Evolutionary conservation across 176 grass and related monocot species (phyloP).

Genomic region (Tillandsia leiboldiana): DNA sequence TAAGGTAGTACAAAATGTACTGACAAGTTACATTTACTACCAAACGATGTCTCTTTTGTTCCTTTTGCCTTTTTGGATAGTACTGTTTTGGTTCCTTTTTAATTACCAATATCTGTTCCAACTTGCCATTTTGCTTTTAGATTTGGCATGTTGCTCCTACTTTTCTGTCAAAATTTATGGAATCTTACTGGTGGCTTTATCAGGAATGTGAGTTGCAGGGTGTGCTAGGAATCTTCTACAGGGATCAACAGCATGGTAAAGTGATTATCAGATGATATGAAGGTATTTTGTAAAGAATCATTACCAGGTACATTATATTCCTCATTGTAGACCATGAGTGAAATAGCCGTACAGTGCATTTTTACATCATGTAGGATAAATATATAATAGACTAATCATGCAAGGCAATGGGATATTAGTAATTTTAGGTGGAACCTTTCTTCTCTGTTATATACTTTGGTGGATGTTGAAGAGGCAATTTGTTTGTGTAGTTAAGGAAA

Average conservation of each 20-base stretch:
- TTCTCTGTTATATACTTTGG: not conserved
- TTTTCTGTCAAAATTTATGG: not conserved
- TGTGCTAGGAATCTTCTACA: not conserved
- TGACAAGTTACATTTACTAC: not conserved
- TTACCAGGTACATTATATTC: too few relatives aligned
- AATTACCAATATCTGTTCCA: not conserved
- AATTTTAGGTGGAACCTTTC: not conserved
- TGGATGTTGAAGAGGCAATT: conserved; percentile 3
- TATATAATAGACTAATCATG: too few relatives aligned
- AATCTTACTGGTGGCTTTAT: not conserved
- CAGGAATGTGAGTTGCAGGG: not conserved
- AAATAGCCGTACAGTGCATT: too few relatives aligned
- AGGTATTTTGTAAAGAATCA: too few relatives aligned
- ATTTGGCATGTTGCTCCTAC: not conserved
- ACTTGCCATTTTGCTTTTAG: not conserved
- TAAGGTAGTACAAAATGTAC: too few relatives aligned
- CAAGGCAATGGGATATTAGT: too few relatives aligned
- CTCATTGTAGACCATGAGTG: too few relatives aligned
- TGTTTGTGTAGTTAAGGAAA: not conserved
- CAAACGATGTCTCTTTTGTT: not conserved
- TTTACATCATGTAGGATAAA: too few relatives aligned
- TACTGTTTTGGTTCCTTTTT: not conserved
- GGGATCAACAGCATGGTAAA: too few relatives aligned
- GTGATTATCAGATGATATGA: too few relatives aligned
- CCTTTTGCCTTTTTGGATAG: not conserved